These are phyloP conservation scores for Lodderomyces parapsilosis DNA, from an alignment of 1,139 yeast species.

Conservation along the genomic window DNA sequence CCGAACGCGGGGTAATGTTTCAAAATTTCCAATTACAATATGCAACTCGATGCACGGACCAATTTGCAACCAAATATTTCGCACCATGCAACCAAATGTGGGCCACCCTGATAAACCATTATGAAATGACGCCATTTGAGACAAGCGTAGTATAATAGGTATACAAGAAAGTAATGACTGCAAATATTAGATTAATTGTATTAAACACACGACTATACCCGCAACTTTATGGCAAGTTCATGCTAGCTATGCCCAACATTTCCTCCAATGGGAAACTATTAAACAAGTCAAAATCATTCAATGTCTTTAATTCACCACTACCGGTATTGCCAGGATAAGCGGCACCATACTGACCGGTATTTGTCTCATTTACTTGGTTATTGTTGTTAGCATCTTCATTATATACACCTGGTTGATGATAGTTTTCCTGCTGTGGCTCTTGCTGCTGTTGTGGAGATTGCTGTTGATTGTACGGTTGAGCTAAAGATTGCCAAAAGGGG, in stretches of 20 bases:
- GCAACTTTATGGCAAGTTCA: not conserved
- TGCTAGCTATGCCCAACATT: slow-evolving; percentile 7
- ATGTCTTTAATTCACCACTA: not conserved
- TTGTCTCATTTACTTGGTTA: not conserved
- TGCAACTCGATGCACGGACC: no score
- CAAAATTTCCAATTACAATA: no score
- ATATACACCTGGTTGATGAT: not conserved
- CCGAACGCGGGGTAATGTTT: no score
- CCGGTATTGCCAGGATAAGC: not conserved
- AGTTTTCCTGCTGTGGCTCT: not conserved
- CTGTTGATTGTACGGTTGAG: not conserved
- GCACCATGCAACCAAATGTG: no score
- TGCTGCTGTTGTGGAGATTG: not conserved
- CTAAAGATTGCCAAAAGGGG: not conserved
- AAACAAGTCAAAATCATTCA: slow-evolving; percentile 7
- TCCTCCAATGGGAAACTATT: slow-evolving; percentile 7
- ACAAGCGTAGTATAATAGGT: no score
- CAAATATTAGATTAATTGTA: not conserved
- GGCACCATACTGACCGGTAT: not conserved
- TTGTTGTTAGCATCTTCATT: not conserved
- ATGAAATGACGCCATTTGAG: no score
- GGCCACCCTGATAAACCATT: not conserved
- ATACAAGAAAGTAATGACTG: no score
- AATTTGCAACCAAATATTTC: no score
- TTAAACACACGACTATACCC: not conserved